Percentiles rank a stretch among this genome's conserved stretches.
Conservation (phyloP, 108 stramenopile genomes). For the Chaetoceros tenuissimus region DNA sequence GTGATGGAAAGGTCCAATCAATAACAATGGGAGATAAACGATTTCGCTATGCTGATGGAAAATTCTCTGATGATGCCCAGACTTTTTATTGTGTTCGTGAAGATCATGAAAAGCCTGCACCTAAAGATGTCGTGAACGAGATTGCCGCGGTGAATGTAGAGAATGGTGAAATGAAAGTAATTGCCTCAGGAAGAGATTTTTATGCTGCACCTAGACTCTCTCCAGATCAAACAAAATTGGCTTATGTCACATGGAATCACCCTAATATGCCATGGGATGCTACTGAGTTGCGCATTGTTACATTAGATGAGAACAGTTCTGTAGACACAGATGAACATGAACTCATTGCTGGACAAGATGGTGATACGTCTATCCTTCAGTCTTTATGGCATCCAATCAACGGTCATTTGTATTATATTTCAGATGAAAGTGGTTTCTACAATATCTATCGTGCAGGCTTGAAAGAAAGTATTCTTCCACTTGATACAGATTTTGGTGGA, state of each 20-base stretch:
- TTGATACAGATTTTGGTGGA: constrained; percentile 53
- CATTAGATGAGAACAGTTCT: constrained; percentile 4
- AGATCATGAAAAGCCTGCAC: constrained; percentile 25
- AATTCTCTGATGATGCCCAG: constrained; percentile 9
- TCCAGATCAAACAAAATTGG: constrained; percentile 33
- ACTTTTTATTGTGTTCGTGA: constrained; percentile 27
- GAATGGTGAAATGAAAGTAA: constrained; percentile 26
- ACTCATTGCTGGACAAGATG: constrained; percentile 45
- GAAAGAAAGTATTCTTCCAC: constrained; percentile 22
- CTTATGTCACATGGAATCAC: constrained; percentile 71
- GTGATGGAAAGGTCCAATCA: no score
- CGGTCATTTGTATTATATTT: constrained; percentile 51
- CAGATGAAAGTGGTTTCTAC: constrained; percentile 57
- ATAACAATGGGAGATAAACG: no score
- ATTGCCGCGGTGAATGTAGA: constrained; percentile 41
- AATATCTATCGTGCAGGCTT: constrained; percentile 38
- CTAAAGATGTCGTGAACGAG: constrained; percentile 55
- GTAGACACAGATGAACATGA: constrained; percentile 18
- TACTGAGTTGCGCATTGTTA: constrained; percentile 31
- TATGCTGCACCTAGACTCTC: constrained; percentile 44
- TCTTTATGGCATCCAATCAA: constrained; percentile 47
- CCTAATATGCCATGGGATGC: constrained; percentile 84
- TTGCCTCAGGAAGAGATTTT: constrained; percentile 67
- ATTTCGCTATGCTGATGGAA: constrained; percentile 59
- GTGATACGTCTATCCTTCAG: constrained; percentile 55